Conservation (phyloP, 371 early-diverging fungal species). For the Actinomortierella wolfii region DNA sequence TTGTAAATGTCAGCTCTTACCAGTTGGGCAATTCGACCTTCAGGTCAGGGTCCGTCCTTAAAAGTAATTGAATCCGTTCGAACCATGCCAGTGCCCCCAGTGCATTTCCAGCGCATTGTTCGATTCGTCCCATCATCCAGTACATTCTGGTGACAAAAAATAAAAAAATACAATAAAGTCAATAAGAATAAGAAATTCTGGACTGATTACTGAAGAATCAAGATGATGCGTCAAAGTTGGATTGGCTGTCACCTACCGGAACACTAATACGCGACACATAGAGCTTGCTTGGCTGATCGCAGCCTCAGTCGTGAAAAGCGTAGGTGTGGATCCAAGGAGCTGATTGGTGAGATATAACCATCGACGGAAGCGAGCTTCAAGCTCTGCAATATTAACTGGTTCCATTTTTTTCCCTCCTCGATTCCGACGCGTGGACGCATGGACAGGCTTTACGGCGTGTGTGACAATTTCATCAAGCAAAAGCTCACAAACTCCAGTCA, state of each 20-base stretch:
- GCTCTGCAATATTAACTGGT: slow-evolving; percentile 14
- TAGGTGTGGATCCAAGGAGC: too few relatives aligned
- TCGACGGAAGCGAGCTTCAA: slow-evolving; percentile 27
- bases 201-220: too few relatives aligned
- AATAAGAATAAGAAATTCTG: too few relatives aligned
- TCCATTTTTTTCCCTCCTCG: slow-evolving; percentile 26
- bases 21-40: slow-evolving; percentile 38
- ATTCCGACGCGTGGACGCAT: slow-evolving; percentile 10
- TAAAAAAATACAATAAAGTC: too few relatives aligned
- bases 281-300: too few relatives aligned
- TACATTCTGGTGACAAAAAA: slow-evolving; percentile 7
- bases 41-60: slow-evolving; percentile 7
- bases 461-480: slow-evolving; percentile 37
- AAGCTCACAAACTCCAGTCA: slow-evolving; percentile 26
- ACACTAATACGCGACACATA: too few relatives aligned
- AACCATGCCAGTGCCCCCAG: slow-evolving; percentile 51
- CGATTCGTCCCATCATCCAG: slow-evolving; percentile 50
- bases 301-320: too few relatives aligned
- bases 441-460: slow-evolving; percentile 17
- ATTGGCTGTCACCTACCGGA: too few relatives aligned
- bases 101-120: slow-evolving; percentile 54
- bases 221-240: too few relatives aligned
- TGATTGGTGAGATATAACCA: slow-evolving; percentile 19
- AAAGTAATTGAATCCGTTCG: slow-evolving; percentile 34
- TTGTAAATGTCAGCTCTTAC: too few relatives aligned